These are phyloP conservation scores for Styphnolobium japonicum DNA, from an alignment of 306 rosid species.

Conservation along the genomic window DNA sequence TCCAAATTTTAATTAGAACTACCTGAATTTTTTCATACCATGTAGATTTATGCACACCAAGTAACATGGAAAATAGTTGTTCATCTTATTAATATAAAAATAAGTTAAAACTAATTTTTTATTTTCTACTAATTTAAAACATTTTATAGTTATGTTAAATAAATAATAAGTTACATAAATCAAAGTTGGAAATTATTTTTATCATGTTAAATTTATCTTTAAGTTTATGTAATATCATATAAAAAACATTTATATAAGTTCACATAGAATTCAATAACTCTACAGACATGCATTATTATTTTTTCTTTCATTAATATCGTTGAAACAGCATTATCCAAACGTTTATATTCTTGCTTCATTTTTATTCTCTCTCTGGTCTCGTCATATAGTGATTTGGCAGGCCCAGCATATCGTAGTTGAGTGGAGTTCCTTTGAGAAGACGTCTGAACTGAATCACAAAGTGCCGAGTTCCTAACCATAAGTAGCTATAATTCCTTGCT, in stretches of 20 bases:
- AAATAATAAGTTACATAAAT: background rate
- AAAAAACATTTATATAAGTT: background rate
- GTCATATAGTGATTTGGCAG: background rate
- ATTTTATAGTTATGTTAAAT: too few species aligned
- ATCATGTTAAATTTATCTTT: too few species aligned
- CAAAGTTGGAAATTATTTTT: background rate
- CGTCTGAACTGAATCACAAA: background rate
- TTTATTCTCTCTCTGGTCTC: too few species aligned
- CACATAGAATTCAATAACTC: too few species aligned
- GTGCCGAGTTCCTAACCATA: background rate
- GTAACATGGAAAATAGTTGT: background rate
- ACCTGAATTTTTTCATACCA: background rate
- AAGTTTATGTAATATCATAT: background rate
- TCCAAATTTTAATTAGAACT: too few species aligned
- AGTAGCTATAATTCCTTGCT: conserved; percentile 31
- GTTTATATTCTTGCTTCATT: too few species aligned
- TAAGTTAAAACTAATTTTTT: too few species aligned
- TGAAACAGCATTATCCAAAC: too few species aligned
- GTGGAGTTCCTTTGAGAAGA: background rate
- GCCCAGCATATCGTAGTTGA: background rate
- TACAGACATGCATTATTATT: too few species aligned
- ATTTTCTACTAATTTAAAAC: too few species aligned
- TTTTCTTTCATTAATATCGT: too few species aligned
- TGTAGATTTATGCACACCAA: background rate
- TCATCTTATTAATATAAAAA: background rate